Evolutionary conservation across 2,329 filamentous ascomycete species (phyloP).

Genomic region (Hirsutella minnesotensis): DNA sequence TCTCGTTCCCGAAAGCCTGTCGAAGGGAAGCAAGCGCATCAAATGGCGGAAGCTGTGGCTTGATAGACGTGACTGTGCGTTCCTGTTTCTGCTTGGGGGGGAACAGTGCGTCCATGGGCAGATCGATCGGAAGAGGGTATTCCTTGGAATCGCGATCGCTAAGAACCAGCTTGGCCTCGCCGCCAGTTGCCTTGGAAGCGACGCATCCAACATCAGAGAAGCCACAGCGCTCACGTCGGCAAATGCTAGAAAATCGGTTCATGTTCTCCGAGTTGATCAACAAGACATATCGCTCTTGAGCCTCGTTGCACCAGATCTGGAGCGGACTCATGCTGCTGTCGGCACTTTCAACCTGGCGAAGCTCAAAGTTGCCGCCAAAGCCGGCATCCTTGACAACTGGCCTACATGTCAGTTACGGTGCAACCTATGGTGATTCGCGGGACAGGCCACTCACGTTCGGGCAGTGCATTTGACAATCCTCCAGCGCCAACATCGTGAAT

Average conservation of each 20-base stretch:
- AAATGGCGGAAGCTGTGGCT: conserved; percentile 57
- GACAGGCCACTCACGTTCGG: conserved; percentile 41
- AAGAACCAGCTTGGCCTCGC: conserved; percentile 63
- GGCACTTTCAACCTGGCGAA: conserved; percentile 85
- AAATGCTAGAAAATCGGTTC: conserved; percentile 61
- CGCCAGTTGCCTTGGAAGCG: conserved; percentile 45
- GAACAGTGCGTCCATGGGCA: conserved; percentile 82
- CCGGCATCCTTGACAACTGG: conserved; percentile 83
- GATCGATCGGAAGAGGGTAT: conserved; percentile 69
- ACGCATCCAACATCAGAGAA: conserved; percentile 86
- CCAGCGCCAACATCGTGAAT: conserved; percentile 97
- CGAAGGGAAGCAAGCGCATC: conserved; percentile 55
- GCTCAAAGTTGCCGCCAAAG: conserved; percentile 80
- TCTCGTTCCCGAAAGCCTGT: conserved; percentile 45
- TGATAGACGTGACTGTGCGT: conserved; percentile 58
- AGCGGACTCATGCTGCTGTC: conserved; percentile 89
- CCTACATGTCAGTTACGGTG: background rate
- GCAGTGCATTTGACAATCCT: conserved; percentile 63
- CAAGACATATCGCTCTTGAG: conserved; percentile 91
- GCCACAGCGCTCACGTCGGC: conserved; percentile 74
- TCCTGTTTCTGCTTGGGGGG: conserved; percentile 78
- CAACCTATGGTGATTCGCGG: background rate
- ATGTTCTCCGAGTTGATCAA: conserved; percentile 72
- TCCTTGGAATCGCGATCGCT: conserved; percentile 68
- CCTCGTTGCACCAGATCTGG: conserved; percentile 96